Percentiles rank a stretch among this genome's conserved stretches.
Conservation (phyloP, 108 stramenopile species). For the Aurantiochytrium sp. region DNA sequence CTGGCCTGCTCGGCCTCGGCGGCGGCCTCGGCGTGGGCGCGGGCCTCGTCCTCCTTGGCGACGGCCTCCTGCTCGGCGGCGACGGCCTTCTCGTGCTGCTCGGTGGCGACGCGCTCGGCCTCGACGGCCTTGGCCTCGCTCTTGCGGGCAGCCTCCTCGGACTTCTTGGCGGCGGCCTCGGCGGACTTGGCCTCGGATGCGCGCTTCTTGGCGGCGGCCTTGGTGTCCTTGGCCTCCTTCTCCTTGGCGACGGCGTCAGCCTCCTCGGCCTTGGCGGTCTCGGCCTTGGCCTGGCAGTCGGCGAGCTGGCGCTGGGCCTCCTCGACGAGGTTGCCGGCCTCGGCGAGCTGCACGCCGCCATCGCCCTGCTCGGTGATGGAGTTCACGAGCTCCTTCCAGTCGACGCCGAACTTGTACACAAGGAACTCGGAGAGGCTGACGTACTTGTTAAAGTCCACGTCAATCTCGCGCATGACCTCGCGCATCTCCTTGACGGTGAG, state of each 20-base stretch:
- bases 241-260: neutral
- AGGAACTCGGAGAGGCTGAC: conserved; percentile 24
- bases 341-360: neutral
- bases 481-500: conserved; percentile 31
- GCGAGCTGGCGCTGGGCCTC: conserved; percentile 18
- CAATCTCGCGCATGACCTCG: conserved; percentile 18
- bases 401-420: conserved; percentile 5
- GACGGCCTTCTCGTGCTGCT: conserved; percentile 2
- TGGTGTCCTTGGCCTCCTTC: neutral
- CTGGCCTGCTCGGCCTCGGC: neutral
- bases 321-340: neutral
- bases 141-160: neutral
- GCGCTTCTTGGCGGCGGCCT: neutral
- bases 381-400: conserved; percentile 21
- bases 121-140: conserved; percentile 11
- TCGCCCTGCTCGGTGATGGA: conserved; percentile 10
- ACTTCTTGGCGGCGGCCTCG: conserved; percentile 6
- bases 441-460: conserved; percentile 25
- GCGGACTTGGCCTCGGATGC: neutral
- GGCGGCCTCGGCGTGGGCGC: neutral
- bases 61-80: neutral
- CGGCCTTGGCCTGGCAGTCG: neutral
- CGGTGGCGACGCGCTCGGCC: neutral
- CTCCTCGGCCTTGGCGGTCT: conserved; percentile 20
- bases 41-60: neutral